phyloP scores from a whole-genome alignment of 1,139 yeast species.

The Debaryomyces nepalensis region DNA sequence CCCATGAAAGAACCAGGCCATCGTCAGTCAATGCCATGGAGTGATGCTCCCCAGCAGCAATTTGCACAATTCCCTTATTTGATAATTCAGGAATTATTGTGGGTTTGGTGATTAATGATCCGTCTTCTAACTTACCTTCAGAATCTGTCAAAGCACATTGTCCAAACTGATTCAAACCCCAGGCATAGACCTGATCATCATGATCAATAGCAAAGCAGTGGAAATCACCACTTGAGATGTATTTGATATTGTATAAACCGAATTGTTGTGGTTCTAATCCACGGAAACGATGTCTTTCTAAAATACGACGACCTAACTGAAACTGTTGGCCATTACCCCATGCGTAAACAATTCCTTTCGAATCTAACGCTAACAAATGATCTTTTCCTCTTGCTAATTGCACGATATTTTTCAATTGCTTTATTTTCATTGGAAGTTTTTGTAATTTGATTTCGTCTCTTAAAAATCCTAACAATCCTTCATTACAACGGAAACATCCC shows the following conservation, averaged over 20 bases:
- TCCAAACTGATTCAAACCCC: slow-evolving; percentile 98
- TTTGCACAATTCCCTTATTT: slow-evolving; percentile 58
- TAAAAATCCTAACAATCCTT: slow-evolving; percentile 85
- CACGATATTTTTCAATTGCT: slow-evolving; percentile 69
- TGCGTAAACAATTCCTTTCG: slow-evolving; percentile 84
- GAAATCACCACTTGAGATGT: slow-evolving; percentile 91
- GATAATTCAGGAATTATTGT: slow-evolving; percentile 66
- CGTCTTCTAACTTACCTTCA: slow-evolving; percentile 70
- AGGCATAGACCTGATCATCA: slow-evolving; percentile 71
- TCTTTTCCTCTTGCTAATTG: slow-evolving; percentile 93
- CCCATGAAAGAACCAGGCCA: slow-evolving; percentile 84
- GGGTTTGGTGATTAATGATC: slow-evolving; percentile 79
- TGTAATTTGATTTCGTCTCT: slow-evolving; percentile 65
- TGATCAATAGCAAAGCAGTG: slow-evolving; percentile 91
- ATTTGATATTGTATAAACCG: slow-evolving; percentile 75
- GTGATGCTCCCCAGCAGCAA: slow-evolving; percentile 96
- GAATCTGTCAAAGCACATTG: slow-evolving; percentile 82
- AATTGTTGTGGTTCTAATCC: slow-evolving; percentile 78
- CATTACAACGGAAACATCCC: slow-evolving; percentile 96
- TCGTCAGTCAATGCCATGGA: slow-evolving; percentile 70
- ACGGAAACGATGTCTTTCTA: slow-evolving; percentile 74
- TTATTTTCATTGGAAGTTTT: slow-evolving; percentile 65
- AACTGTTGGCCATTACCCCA: slow-evolving; percentile 98
- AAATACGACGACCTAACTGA: slow-evolving; percentile 83
- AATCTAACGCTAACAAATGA: slow-evolving; percentile 82